Percentiles rank a stretch among this genome's conserved stretches.
Evolutionary conservation across 768 basidiomycete genomes (phyloP).

Genomic region (Leucocoprinus sp.): DNA sequence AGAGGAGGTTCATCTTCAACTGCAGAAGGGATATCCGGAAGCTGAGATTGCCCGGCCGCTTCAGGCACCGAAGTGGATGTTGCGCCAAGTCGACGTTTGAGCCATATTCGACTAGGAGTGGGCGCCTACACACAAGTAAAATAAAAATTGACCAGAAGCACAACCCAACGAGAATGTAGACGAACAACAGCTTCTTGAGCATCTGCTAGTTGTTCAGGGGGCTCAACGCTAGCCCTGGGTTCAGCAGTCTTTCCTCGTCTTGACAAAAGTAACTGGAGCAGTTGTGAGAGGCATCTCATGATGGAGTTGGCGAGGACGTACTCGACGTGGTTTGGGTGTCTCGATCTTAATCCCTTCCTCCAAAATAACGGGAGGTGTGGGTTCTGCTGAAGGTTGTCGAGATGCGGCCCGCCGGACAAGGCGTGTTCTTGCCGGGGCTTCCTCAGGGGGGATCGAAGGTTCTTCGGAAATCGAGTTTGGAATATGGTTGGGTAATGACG

Average conservation of each 20-base stretch:
- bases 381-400: slow-evolving; percentile 32
- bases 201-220: background rate
- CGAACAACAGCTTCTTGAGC: slow-evolving; percentile 9
- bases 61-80: slow-evolving; percentile 8
- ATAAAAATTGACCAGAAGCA: no score
- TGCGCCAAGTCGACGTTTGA: slow-evolving; percentile 50
- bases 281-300: background rate
- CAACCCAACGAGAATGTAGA: slow-evolving; percentile 4
- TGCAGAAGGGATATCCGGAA: slow-evolving; percentile 12
- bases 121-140: slow-evolving; percentile 26
- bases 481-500: slow-evolving; percentile 31
- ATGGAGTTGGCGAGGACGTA: slow-evolving; percentile 4
- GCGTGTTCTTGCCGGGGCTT: slow-evolving; percentile 17
- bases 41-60: slow-evolving; percentile 11
- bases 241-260: slow-evolving; percentile 32
- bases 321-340: slow-evolving; percentile 9
- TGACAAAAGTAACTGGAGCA: slow-evolving; percentile 20
- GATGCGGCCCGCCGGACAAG: slow-evolving; percentile 32
- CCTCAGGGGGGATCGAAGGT: slow-evolving; percentile 29
- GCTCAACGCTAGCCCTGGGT: slow-evolving; percentile 15
- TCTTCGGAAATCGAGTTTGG: slow-evolving; percentile 49
- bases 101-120: slow-evolving; percentile 29
- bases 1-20: slow-evolving; percentile 43
- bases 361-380: slow-evolving; percentile 7
- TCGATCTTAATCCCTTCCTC: slow-evolving; percentile 9